A percentile compares a stretch with the other conserved stretches of the same genome.
Evolutionary conservation across 257 asterid genomes (phyloP).

Genomic region (Forsythia viridissima): DNA sequence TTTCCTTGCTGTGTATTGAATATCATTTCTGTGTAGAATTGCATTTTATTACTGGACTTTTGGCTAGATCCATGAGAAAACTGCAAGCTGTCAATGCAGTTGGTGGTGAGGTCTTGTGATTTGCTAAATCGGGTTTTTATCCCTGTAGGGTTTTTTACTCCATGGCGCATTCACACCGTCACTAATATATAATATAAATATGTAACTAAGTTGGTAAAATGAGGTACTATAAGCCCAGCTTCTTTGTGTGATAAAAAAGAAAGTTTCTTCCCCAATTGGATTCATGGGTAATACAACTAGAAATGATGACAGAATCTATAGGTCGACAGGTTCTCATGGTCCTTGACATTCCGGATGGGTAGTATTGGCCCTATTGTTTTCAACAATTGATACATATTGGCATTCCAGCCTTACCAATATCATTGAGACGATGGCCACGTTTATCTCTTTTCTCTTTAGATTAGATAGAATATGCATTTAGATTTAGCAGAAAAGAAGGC

Average conservation of each 20-base stretch:
- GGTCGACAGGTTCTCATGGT: neutral
- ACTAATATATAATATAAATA: neutral
- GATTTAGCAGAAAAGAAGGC: neutral
- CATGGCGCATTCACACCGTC: neutral
- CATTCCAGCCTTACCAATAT: neutral
- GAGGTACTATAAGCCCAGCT: neutral
- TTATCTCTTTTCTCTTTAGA: neutral
- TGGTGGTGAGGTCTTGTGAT: neutral
- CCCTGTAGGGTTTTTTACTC: neutral
- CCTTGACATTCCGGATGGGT: neutral
- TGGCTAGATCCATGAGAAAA: neutral
- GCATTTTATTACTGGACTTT: neutral
- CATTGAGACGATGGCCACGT: neutral
- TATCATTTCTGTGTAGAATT: neutral
- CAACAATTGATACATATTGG: neutral
- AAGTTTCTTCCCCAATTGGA: neutral
- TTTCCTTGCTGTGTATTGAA: no score
- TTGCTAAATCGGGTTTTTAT: neutral
- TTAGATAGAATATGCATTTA: neutral
- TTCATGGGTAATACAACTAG: neutral
- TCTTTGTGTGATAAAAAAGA: neutral
- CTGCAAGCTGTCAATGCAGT: neutral
- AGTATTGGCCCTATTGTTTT: neutral
- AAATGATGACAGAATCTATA: neutral
- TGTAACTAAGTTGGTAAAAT: neutral